Evolutionary conservation across 208 protist genomes (phyloP).

Genomic region (Phytomonas francai): DNA sequence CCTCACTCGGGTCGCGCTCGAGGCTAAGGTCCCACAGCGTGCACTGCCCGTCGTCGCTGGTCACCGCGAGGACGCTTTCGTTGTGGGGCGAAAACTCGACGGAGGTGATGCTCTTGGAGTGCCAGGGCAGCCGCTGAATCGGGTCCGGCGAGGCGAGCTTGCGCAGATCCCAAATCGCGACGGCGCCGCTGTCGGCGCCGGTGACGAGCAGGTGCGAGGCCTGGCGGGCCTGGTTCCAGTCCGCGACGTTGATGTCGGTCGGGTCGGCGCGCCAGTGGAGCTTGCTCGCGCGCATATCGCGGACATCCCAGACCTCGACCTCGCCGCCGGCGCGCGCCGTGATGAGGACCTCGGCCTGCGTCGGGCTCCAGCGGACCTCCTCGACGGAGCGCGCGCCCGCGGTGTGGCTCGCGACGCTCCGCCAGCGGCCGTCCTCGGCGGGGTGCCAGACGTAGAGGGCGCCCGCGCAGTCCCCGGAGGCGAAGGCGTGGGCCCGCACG

Average conservation of each 20-base stretch:
- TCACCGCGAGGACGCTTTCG: slow-evolving; percentile 92
- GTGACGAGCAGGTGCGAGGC: slow-evolving; percentile 94
- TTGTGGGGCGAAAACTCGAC: slow-evolving; percentile 96
- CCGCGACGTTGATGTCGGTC: slow-evolving; percentile 96
- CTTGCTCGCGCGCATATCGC: slow-evolving; percentile 76
- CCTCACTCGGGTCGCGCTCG: slow-evolving; percentile 93
- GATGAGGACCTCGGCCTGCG: slow-evolving; percentile 87
- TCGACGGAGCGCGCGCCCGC: slow-evolving; percentile 80
- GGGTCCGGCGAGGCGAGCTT: slow-evolving; percentile 54
- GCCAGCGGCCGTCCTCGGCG: slow-evolving; percentile 66
- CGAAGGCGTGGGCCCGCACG: slow-evolving; percentile 52
- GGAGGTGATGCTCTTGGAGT: slow-evolving; percentile 92
- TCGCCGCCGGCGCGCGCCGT: slow-evolving; percentile 64
- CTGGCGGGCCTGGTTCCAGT: slow-evolving; percentile 90
- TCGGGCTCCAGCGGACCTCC: slow-evolving; percentile 96
- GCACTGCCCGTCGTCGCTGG: slow-evolving; percentile 90
- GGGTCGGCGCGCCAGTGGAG: slow-evolving; percentile 70
- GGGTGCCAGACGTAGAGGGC: slow-evolving; percentile 87
- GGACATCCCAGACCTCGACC: slow-evolving; percentile 89
- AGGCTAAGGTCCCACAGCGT: slow-evolving; percentile 98
- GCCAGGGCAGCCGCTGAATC: slow-evolving; percentile 88
- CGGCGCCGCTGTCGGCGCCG: slow-evolving; percentile 94
- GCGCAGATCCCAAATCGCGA: slow-evolving; percentile 96
- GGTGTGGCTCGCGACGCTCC: slow-evolving; percentile 43
- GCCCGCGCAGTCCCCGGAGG: slow-evolving; percentile 91